Evolutionary conservation across 257 asterid species (phyloP).

Genomic region (Solanum sejunctum): DNA sequence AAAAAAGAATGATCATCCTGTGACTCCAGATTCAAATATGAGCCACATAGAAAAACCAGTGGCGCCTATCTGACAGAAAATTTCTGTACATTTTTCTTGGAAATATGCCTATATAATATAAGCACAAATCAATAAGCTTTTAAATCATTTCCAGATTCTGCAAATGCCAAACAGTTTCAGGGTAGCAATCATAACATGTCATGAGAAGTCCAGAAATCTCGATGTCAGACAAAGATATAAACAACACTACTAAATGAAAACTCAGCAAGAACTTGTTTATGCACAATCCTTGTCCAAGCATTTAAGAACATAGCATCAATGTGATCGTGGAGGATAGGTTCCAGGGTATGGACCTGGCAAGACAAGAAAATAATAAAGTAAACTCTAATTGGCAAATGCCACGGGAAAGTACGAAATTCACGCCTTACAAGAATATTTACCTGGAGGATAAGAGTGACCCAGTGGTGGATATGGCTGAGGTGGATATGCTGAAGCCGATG

Average conservation of each 20-base stretch:
- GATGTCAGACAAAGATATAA: not conserved
- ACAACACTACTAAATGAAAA: not conserved
- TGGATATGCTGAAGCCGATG: constrained; percentile 16
- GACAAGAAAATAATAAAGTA: not conserved
- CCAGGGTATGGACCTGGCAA: constrained; percentile 30
- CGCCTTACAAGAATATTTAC: constrained; percentile 8
- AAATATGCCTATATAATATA: not conserved
- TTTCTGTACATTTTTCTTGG: not conserved
- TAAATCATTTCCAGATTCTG: not conserved
- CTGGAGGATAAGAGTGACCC: constrained; percentile 27
- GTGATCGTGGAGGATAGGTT: constrained; percentile 20
- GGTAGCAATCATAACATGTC: not conserved
- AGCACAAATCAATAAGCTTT: not conserved
- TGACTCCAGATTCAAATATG: not conserved
- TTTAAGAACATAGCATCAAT: not conserved
- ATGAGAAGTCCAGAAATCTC: not conserved
- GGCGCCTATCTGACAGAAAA: not conserved
- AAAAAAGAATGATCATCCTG: not conserved
- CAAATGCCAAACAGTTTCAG: not conserved
- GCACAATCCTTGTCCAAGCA: not conserved
- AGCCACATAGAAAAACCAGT: not conserved
- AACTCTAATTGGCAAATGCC: not conserved
- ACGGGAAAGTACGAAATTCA: constrained; percentile 6
- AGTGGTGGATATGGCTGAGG: constrained; percentile 19
- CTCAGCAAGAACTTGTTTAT: not conserved